Evolutionary conservation across 208 protist species (phyloP).

Genomic region (Trypanosoma lewisi): DNA sequence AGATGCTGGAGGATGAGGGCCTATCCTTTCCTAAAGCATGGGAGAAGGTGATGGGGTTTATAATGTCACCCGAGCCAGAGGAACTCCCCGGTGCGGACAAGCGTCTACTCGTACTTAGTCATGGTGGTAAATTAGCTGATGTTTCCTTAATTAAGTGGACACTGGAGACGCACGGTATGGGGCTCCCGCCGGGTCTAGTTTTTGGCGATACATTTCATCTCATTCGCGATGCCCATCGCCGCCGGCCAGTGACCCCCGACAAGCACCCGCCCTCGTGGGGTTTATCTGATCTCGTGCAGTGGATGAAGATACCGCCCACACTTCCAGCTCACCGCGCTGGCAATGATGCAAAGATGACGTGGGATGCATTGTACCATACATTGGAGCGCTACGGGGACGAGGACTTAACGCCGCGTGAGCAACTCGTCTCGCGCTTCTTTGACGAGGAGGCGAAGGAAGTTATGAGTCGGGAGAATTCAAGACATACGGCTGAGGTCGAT

Average conservation of each 20-base stretch:
- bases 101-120: slow-evolving; percentile 75
- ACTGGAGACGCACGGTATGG: slow-evolving; percentile 63
- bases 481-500: not conserved
- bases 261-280: slow-evolving; percentile 87
- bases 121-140: slow-evolving; percentile 88
- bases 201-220: slow-evolving; percentile 89
- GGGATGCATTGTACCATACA: slow-evolving; percentile 88
- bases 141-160: slow-evolving; percentile 87
- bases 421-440: slow-evolving; percentile 87
- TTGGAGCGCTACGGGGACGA: slow-evolving; percentile 87
- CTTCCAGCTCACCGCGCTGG: slow-evolving; percentile 78
- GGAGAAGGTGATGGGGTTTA: slow-evolving; percentile 61
- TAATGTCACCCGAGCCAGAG: slow-evolving; percentile 63
- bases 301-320: slow-evolving; percentile 75
- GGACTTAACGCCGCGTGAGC: slow-evolving; percentile 80
- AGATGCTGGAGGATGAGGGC: slow-evolving; percentile 64
- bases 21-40: slow-evolving; percentile 81
- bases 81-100: slow-evolving; percentile 60
- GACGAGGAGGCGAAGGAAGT: slow-evolving; percentile 69
- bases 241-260: slow-evolving; percentile 86
- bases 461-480: slow-evolving; percentile 39
- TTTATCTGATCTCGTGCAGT: slow-evolving; percentile 74
- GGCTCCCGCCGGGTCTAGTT: slow-evolving; percentile 58
- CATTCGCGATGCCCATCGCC: slow-evolving; percentile 84
- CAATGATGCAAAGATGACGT: slow-evolving; percentile 90